phyloP scores from a whole-genome alignment of 768 basidiomycete species.

The Russula earlei region DNA sequence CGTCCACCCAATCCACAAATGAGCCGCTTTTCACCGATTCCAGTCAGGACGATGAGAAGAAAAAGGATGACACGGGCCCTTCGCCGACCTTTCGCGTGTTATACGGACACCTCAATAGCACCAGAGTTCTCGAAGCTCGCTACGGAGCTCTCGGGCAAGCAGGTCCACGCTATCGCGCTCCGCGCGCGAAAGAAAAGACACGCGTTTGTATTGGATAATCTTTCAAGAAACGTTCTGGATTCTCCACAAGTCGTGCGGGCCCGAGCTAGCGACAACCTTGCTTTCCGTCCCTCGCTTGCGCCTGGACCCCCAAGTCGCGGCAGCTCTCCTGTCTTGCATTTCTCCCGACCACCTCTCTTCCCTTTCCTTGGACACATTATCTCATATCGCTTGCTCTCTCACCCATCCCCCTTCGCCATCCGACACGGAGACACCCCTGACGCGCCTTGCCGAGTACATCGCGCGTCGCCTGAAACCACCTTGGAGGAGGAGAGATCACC shows the following conservation, averaged over 20 bases:
- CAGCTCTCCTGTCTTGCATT: constrained; percentile 4
- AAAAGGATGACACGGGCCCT: neutral
- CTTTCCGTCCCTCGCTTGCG: constrained; percentile 4
- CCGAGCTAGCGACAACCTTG: constrained; percentile 1
- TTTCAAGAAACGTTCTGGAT: constrained; percentile 34
- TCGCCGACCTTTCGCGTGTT: neutral
- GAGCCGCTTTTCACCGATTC: neutral
- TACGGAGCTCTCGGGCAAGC: constrained; percentile 15
- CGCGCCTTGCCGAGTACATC: neutral
- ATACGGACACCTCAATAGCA: neutral
- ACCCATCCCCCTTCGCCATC: constrained; percentile 31
- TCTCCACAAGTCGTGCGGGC: constrained; percentile 4
- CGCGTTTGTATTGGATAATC: constrained; percentile 30
- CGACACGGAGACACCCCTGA: neutral
- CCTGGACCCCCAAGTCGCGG: neutral
- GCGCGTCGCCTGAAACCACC: neutral
- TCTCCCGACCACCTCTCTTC: constrained; percentile 24
- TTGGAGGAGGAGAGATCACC: neutral
- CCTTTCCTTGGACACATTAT: constrained; percentile 24
- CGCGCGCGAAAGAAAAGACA: constrained; percentile 27
- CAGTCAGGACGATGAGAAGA: neutral
- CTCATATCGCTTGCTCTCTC: constrained; percentile 25
- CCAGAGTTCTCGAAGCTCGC: constrained; percentile 3
- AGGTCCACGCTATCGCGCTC: constrained; percentile 26
- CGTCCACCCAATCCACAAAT: neutral